These are phyloP conservation scores for Mucor ambiguus DNA, from an alignment of 371 early-diverging fungal genomes.

Conservation along the genomic window DNA sequence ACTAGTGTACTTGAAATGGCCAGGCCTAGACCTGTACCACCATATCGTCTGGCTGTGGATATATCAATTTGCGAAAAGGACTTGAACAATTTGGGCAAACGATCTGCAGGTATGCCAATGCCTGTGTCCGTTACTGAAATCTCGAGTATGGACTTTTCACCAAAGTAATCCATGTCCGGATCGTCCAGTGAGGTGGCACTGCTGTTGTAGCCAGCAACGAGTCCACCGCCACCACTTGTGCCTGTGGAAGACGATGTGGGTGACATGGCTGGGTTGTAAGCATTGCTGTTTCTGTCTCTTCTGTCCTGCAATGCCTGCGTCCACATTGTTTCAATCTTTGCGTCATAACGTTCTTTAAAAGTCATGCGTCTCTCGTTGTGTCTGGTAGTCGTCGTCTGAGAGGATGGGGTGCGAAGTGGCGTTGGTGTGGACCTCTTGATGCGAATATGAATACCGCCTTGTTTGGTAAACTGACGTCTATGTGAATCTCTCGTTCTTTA, in stretches of 20 bases:
- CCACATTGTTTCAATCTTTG: slow-evolving; percentile 52
- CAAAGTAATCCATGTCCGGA: slow-evolving; percentile 15
- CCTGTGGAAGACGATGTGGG: neutral
- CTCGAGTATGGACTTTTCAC: slow-evolving; percentile 53
- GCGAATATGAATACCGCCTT: slow-evolving; percentile 46
- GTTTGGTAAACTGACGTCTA: slow-evolving; percentile 42
- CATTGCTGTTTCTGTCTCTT: slow-evolving; percentile 3
- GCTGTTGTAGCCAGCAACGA: neutral
- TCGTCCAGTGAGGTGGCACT: slow-evolving; percentile 10
- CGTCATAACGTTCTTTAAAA: slow-evolving; percentile 62
- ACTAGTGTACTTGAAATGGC: slow-evolving; percentile 62
- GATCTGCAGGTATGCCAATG: slow-evolving; percentile 62
- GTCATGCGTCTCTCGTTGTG: slow-evolving; percentile 41
- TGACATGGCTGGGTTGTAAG: neutral
- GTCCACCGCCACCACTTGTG: neutral
- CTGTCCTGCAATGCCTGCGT: slow-evolving; percentile 24
- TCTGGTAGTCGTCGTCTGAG: slow-evolving; percentile 10
- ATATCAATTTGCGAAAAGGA: slow-evolving; percentile 66
- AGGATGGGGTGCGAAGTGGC: slow-evolving; percentile 25
- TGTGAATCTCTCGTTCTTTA: slow-evolving; percentile 5
- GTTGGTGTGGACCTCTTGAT: slow-evolving; percentile 40
- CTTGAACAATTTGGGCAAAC: slow-evolving; percentile 57
- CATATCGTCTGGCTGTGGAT: slow-evolving; percentile 59
- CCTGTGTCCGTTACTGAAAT: slow-evolving; percentile 63
- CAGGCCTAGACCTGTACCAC: slow-evolving; percentile 61